A percentile compares a stretch with the other conserved stretches of the same genome.
Conservation (phyloP, 495 filamentous ascomycete genomes). For the Darksidea phi region DNA sequence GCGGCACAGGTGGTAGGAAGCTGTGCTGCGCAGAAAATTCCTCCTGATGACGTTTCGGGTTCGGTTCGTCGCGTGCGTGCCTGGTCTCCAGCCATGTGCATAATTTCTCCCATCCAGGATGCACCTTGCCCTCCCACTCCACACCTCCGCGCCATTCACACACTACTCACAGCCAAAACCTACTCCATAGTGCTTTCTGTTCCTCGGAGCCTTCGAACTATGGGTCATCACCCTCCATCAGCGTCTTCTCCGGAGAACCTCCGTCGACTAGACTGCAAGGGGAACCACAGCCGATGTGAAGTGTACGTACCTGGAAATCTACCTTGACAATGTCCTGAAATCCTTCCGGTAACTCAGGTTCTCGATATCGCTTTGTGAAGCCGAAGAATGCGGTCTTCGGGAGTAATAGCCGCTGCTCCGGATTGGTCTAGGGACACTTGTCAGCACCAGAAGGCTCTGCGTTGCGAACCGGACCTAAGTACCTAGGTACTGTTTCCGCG, state of each 20-base stretch:
- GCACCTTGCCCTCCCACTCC: not conserved
- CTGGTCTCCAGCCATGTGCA: too few relatives aligned
- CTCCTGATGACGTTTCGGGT: too few relatives aligned
- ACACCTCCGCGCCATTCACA: not conserved
- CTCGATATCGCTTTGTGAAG: slow-evolving; percentile 66
- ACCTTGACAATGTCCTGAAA: slow-evolving; percentile 75
- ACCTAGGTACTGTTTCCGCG: too few relatives aligned
- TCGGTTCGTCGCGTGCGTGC: too few relatives aligned
- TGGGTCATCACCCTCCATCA: slow-evolving; percentile 4
- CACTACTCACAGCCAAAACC: slow-evolving; percentile 66
- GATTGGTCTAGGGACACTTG: slow-evolving; percentile 60
- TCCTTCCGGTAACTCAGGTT: slow-evolving; percentile 72
- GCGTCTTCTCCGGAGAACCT: not conserved
- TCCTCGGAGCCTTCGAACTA: slow-evolving; percentile 59
- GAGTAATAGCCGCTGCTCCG: slow-evolving; percentile 70
- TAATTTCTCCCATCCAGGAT: too few relatives aligned
- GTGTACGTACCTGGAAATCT: slow-evolving; percentile 58
- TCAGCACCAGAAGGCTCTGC: slow-evolving; percentile 16
- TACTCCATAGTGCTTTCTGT: slow-evolving; percentile 61
- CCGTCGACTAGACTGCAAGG: too few relatives aligned
- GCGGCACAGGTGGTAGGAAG: too few relatives aligned
- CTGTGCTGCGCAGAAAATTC: too few relatives aligned
- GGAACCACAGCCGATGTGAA: not conserved
- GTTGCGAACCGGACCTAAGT: not conserved
- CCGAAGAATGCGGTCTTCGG: slow-evolving; percentile 76